A percentile compares a stretch with the other conserved stretches of the same genome.
Evolutionary conservation across 225 moss, liverwort and hornwort genomes (phyloP).

Genomic region (Bryum argenteum): DNA sequence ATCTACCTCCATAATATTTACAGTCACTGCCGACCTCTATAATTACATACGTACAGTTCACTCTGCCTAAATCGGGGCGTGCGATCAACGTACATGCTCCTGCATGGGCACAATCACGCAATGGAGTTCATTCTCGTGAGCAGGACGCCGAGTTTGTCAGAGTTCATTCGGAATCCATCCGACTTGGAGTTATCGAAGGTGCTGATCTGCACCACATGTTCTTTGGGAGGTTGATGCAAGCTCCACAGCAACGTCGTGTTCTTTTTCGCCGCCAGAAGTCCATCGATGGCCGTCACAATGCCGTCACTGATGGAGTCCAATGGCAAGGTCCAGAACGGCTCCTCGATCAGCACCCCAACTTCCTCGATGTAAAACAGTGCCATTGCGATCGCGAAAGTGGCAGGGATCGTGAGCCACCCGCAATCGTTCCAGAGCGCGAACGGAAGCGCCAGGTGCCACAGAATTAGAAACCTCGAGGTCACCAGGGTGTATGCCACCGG

Average conservation of each 20-base stretch:
- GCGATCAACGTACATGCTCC: no score
- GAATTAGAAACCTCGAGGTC: slow-evolving; percentile 62
- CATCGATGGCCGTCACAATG: slow-evolving; percentile 22
- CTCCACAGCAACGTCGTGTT: slow-evolving; percentile 11
- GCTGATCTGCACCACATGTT: slow-evolving; percentile 31
- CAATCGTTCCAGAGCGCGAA: slow-evolving; percentile 70
- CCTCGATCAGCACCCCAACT: slow-evolving; percentile 51
- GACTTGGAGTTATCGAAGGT: slow-evolving; percentile 27
- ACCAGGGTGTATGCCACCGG: slow-evolving; percentile 73
- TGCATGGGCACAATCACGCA: neutral
- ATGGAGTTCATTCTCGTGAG: slow-evolving; percentile 27
- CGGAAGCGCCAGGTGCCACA: slow-evolving; percentile 77
- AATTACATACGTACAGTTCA: no score
- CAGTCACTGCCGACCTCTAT: no score
- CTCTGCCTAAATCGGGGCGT: no score
- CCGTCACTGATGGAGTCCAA: slow-evolving; percentile 25
- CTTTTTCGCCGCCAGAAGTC: slow-evolving; percentile 15
- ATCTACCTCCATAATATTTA: no score
- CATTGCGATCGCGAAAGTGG: slow-evolving; percentile 29
- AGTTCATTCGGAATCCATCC: slow-evolving; percentile 10
- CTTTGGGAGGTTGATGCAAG: slow-evolving; percentile 2
- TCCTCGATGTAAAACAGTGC: slow-evolving; percentile 50
- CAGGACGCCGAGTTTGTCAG: neutral
- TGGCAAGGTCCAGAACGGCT: slow-evolving; percentile 47
- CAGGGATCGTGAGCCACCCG: slow-evolving; percentile 62